These are phyloP conservation scores for Crithidia bombi DNA, from an alignment of 208 protist species.

Conservation along the genomic window DNA sequence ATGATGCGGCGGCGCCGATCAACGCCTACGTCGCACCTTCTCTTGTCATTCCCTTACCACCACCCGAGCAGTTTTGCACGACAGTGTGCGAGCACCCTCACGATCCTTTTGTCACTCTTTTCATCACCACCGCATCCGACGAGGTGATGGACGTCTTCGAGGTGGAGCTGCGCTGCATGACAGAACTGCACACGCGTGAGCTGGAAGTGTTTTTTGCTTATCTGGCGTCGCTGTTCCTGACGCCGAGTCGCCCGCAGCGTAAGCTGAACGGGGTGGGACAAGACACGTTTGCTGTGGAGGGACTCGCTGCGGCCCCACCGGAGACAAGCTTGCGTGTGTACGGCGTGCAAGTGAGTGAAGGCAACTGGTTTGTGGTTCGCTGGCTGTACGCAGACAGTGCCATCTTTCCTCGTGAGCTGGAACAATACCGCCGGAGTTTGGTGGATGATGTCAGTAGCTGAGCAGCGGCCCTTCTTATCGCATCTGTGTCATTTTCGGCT, in stretches of 20 bases:
- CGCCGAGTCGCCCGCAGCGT: constrained; percentile 12
- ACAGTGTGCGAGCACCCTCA: constrained; percentile 56
- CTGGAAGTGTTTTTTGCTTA: constrained; percentile 32
- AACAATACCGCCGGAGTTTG: constrained; percentile 47
- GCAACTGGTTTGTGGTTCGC: constrained; percentile 53
- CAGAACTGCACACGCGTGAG: constrained; percentile 10
- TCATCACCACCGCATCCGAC: constrained; percentile 24
- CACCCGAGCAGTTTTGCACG: constrained; percentile 39
- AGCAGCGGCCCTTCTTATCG: background rate
- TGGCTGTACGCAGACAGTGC: constrained; percentile 40
- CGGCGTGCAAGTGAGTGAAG: constrained; percentile 29
- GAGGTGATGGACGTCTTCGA: constrained; percentile 39
- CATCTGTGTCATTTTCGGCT: background rate
- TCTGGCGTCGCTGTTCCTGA: constrained; percentile 42
- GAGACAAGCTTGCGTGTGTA: constrained; percentile 49
- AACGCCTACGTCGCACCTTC: constrained; percentile 42
- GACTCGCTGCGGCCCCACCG: constrained; percentile 25
- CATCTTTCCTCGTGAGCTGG: constrained; percentile 39
- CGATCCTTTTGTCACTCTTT: constrained; percentile 51
- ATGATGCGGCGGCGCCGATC: background rate
- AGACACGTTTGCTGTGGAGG: constrained; percentile 37
- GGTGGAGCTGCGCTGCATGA: constrained; percentile 53
- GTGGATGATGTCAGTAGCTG: constrained; percentile 25
- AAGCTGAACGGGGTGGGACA: constrained; percentile 32
- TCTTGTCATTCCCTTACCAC: constrained; percentile 46